These are phyloP conservation scores for Gaeumannomyces tritici DNA, from an alignment of 2,329 filamentous ascomycete species.

Conservation along the genomic window DNA sequence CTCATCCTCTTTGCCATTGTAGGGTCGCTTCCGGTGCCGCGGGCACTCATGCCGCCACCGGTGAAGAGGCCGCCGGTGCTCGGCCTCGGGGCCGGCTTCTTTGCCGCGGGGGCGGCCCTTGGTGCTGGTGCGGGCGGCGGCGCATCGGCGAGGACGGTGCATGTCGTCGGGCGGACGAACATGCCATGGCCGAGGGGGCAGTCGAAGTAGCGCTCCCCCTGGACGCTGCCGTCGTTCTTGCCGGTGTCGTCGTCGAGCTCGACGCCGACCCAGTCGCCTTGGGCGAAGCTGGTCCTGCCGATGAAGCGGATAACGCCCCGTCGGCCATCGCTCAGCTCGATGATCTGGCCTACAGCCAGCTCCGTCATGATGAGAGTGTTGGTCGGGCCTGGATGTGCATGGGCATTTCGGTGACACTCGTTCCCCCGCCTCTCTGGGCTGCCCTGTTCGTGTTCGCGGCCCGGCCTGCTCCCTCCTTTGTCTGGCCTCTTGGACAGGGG, in stretches of 20 bases:
- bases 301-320: slow-evolving; percentile 71
- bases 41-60: slow-evolving; percentile 24
- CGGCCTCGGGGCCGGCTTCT: slow-evolving; percentile 32
- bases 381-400: background rate
- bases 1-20: slow-evolving; percentile 54
- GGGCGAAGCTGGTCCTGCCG: slow-evolving; percentile 69
- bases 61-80: slow-evolving; percentile 34
- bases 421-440: background rate
- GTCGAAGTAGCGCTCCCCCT: slow-evolving; percentile 81
- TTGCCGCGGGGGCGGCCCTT: slow-evolving; percentile 23
- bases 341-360: slow-evolving; percentile 58
- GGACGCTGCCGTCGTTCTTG: slow-evolving; percentile 90
- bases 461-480: background rate
- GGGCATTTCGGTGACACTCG: background rate
- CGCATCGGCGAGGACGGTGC: slow-evolving; percentile 47
- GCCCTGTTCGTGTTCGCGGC: background rate
- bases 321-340: slow-evolving; percentile 72
- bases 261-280: slow-evolving; percentile 81
- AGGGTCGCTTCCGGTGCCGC: slow-evolving; percentile 37
- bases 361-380: slow-evolving; percentile 38
- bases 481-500: background rate
- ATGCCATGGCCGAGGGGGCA: slow-evolving; percentile 70
- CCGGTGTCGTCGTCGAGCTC: slow-evolving; percentile 74
- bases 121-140: slow-evolving; percentile 20
- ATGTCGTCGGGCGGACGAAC: slow-evolving; percentile 69